Percentiles rank a stretch among this genome's conserved stretches.
These are phyloP conservation scores for Sutorius australiensis DNA, from an alignment of 768 basidiomycete species.

Conservation along the genomic window DNA sequence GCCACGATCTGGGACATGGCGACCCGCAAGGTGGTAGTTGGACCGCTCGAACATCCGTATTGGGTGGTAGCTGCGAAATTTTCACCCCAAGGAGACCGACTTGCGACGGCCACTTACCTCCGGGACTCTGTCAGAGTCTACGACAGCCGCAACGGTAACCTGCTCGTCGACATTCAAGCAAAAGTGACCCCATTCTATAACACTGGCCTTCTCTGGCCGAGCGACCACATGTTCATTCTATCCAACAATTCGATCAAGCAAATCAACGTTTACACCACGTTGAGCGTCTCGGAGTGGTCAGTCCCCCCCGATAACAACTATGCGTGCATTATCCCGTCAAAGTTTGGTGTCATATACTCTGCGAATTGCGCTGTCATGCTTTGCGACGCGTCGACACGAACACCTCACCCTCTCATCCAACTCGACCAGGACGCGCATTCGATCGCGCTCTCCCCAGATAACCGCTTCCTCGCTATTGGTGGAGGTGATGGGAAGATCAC, in stretches of 20 bases:
- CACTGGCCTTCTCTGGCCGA: slow-evolving; percentile 11
- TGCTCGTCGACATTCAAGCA: background rate
- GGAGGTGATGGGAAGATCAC: slow-evolving; percentile 1
- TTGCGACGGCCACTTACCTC: slow-evolving; percentile 9
- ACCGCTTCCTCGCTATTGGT: slow-evolving; percentile 1
- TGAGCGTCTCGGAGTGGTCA: background rate
- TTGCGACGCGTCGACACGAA: background rate
- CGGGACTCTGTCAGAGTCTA: slow-evolving; percentile 8
- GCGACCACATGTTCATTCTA: background rate
- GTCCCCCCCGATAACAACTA: slow-evolving; percentile 1
- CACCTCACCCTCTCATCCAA: background rate
- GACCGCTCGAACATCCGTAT: background rate
- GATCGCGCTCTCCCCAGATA: slow-evolving; percentile 4
- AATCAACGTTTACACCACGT: background rate
- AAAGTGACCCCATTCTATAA: slow-evolving; percentile 12
- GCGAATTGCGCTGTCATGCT: background rate
- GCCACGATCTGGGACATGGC: slow-evolving; percentile 4
- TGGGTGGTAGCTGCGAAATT: slow-evolving; percentile 14
- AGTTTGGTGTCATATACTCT: slow-evolving; percentile 3
- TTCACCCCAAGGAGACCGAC: slow-evolving; percentile 6
- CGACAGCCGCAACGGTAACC: background rate
- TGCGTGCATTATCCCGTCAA: slow-evolving; percentile 8
- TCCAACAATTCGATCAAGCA: background rate
- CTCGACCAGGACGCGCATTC: slow-evolving; percentile 4
- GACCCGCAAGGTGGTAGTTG: background rate